phyloP scores from a whole-genome alignment of 1,139 yeast species.

The Blastobotrys proliferans region DNA sequence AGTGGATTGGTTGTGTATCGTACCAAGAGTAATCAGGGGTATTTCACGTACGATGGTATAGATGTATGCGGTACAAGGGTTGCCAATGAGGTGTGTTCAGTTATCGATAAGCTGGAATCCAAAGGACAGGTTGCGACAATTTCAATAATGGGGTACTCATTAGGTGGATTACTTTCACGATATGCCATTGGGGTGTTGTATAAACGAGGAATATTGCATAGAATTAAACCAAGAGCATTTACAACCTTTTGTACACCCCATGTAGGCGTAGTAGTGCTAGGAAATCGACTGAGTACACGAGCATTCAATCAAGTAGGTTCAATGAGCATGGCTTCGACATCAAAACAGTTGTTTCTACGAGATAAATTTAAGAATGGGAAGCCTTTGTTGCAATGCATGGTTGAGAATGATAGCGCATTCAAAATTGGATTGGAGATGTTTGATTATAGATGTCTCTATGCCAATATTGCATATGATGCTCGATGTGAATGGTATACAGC shows the following conservation, averaged over 20 bases:
- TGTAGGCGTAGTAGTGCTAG: constrained; percentile 70
- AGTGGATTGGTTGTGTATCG: constrained; percentile 45
- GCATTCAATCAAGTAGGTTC: constrained; percentile 62
- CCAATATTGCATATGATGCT: constrained; percentile 73
- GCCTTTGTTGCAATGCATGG: constrained; percentile 63
- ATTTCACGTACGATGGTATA: constrained; percentile 78
- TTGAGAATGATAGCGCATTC: constrained; percentile 59
- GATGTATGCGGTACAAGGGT: constrained; percentile 80
- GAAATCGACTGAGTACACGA: constrained; percentile 42
- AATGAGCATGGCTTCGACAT: constrained; percentile 60
- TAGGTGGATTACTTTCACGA: constrained; percentile 53
- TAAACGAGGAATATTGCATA: constrained; percentile 51
- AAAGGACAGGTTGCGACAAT: constrained; percentile 23
- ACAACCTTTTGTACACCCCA: constrained; percentile 92
- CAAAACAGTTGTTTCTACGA: constrained; percentile 63
- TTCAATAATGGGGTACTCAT: constrained; percentile 47
- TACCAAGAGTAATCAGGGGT: constrained; percentile 59
- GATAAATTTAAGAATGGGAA: constrained; percentile 38
- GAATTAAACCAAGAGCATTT: constrained; percentile 53
- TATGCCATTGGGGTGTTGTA: constrained; percentile 68
- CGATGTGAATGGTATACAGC: constrained; percentile 82
- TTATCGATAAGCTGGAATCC: constrained; percentile 39
- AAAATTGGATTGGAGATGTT: constrained; percentile 52
- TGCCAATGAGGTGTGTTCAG: constrained; percentile 57
- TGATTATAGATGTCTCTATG: constrained; percentile 53